A percentile compares a stretch with the other conserved stretches of the same genome.
Conservation (phyloP, 2,329 filamentous ascomycete species). For the Hymenoscyphus linearis region DNA sequence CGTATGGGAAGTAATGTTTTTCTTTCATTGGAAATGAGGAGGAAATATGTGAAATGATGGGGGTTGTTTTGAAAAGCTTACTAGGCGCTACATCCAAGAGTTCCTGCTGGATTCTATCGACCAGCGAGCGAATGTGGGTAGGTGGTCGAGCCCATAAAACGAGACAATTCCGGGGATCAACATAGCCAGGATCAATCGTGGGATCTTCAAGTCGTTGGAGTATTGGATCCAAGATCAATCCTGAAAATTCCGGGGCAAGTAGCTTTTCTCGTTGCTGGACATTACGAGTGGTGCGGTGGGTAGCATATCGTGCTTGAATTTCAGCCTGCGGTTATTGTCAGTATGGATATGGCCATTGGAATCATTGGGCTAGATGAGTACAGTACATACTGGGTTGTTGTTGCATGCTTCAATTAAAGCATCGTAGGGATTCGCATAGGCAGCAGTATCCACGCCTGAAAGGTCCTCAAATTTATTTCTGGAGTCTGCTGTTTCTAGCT, state of each 20-base stretch:
- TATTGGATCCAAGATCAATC: conserved; percentile 71
- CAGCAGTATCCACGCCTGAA: conserved; percentile 29
- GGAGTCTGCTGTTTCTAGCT: conserved; percentile 23
- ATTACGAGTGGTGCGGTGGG: conserved; percentile 72
- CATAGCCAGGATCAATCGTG: conserved; percentile 59
- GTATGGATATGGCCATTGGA: background rate
- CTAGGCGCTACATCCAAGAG: conserved; percentile 62
- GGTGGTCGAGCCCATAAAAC: conserved; percentile 87
- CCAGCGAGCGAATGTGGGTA: conserved; percentile 60
- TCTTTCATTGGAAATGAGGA: background rate
- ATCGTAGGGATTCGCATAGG: conserved; percentile 31
- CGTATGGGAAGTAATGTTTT: background rate
- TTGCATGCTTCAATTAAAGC: conserved; percentile 32
- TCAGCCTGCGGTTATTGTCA: conserved; percentile 16
- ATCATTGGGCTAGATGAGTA: background rate
- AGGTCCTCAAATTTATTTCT: conserved; percentile 32
- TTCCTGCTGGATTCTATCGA: conserved; percentile 62
- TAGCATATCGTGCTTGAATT: conserved; percentile 49
- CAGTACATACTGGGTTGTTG: conserved; percentile 27
- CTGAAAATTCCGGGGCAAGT: conserved; percentile 59
- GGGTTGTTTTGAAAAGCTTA: conserved; percentile 38
- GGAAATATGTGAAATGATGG: background rate
- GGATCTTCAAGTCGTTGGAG: conserved; percentile 64
- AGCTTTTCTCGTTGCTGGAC: conserved; percentile 70
- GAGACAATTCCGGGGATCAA: conserved; percentile 74